Base-by-base conservation (phyloP, 352 stramenopile species). In the Phytophthora podocarpi region DNA sequence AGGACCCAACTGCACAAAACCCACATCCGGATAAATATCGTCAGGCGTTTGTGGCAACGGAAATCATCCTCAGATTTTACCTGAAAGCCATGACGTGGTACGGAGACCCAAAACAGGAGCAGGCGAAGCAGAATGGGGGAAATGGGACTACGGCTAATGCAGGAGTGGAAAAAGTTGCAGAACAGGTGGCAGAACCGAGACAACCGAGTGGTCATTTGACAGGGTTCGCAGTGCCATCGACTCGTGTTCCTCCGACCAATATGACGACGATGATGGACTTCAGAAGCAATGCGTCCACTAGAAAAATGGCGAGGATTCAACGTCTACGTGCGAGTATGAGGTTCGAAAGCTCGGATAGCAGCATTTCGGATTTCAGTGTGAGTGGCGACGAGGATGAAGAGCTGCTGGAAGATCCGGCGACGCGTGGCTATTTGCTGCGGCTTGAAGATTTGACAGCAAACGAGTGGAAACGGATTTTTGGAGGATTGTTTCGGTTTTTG, bases 21-120 rank as follows among this genome's bases (percentile, higher is more conserved):
- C n/a, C 37, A 30, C 41, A 71, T 28, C 41, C 73, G 1, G 73
- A 87, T n/a, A 72, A 69, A 36, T 89, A 92, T 48, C 73, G 76
- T 10, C 79, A 74, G 4, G 57, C 77, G 23, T 78, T 78, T 23
- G 71, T 93, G 23, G 81, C 84, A 12, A 90, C 78, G 16, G 76
- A 90, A 66, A 90, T 93, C 61, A 89, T 91, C 16, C 34, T 88
- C 39, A 56, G 72, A 28, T 91, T 91, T 64, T 93, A 93, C 42
- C 60, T 90, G 2, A 90, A 93, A 54, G 78, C 64, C 4, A 78
- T 93, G 57, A 72, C 74, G 13, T 93, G 84, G 84, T 82, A 89
- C 13, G 84, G 83, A 34, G 52, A 69, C 7, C 83, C 83, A 0
- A 89, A 81, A 40, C 20, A 61, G 6, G 52, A 66, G 5, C n/a